A percentile compares a stretch with the other conserved stretches of the same genome.
These are phyloP conservation scores for Leavenworthia alabamica DNA, from an alignment of 345 rosid species.

Conservation along the genomic window DNA sequence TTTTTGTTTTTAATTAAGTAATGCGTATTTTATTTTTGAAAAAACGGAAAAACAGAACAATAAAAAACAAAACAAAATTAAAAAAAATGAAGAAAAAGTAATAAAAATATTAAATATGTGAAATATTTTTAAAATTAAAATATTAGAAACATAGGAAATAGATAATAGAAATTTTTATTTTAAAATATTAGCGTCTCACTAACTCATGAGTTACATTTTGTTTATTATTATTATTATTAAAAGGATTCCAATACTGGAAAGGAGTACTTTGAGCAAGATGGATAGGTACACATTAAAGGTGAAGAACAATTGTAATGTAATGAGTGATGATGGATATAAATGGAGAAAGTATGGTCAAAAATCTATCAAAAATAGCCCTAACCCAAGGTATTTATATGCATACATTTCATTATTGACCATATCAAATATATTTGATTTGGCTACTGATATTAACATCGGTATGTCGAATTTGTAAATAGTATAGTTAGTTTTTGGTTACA, in stretches of 20 bases:
- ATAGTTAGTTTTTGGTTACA: background rate
- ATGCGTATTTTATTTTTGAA: too few relatives aligned
- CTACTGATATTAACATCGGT: background rate
- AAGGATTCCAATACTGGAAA: conserved; percentile 9
- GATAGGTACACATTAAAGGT: conserved; percentile 71
- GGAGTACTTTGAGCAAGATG: conserved; percentile 29
- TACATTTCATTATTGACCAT: too few relatives aligned
- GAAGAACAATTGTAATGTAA: conserved; percentile 47
- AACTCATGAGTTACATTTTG: too few relatives aligned
- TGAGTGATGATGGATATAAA: conserved; percentile 84
- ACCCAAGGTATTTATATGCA: conserved; percentile 69
- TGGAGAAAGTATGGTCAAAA: conserved; percentile 98
- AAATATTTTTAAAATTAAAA: too few relatives aligned
- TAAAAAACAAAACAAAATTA: too few relatives aligned
- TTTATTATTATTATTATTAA: background rate
- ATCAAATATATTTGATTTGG: background rate
- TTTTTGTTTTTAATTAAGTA: too few relatives aligned
- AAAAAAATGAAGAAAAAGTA: too few relatives aligned
- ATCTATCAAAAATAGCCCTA: conserved; percentile 75
- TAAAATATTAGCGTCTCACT: too few relatives aligned
- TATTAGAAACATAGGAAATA: too few relatives aligned
- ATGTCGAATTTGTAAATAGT: background rate
- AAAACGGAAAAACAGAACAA: too few relatives aligned
- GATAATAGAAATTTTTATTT: too few relatives aligned
- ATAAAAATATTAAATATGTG: too few relatives aligned